A percentile compares a stretch with the other conserved stretches of the same genome.
These are phyloP conservation scores for Scenedesmus sp. DNA, from an alignment of 163 green algal species.

Conservation along the genomic window DNA sequence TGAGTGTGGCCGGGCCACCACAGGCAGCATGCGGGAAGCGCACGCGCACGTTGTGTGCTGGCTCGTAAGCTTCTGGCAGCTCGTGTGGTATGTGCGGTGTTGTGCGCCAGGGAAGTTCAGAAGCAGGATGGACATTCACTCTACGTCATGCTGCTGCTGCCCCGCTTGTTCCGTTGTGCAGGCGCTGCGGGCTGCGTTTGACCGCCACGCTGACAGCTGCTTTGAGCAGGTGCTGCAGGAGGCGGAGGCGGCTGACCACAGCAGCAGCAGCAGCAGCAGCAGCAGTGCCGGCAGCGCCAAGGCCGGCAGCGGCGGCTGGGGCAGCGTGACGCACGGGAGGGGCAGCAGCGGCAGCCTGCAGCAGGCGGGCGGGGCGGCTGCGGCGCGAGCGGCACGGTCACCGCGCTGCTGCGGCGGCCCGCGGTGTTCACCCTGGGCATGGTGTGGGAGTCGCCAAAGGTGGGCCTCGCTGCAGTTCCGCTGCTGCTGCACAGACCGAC, in stretches of 20 bases:
- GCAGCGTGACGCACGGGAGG: slow-evolving; percentile 13
- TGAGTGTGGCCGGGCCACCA: no score
- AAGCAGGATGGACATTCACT: no score
- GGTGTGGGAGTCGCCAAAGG: slow-evolving; percentile 82
- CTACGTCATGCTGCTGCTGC: no score
- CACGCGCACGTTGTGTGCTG: no score
- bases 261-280: not conserved
- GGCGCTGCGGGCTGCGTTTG: slow-evolving; percentile 67
- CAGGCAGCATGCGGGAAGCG: no score
- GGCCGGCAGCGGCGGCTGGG: not conserved
- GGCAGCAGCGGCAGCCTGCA: slow-evolving; percentile 17
- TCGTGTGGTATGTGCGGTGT: no score
- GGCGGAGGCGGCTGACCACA: slow-evolving; percentile 47
- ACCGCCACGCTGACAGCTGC: slow-evolving; percentile 55
- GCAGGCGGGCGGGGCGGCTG: slow-evolving; percentile 5
- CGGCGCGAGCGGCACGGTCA: slow-evolving; percentile 20
- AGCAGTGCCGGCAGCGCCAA: not conserved
- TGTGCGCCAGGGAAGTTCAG: no score
- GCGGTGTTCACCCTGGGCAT: slow-evolving; percentile 80
- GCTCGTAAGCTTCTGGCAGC: no score
- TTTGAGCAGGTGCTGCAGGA: slow-evolving; percentile 75
- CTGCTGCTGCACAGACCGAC: not conserved
- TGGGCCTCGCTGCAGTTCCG: slow-evolving; percentile 29
- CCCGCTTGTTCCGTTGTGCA: not conserved
- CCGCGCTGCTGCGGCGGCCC: slow-evolving; percentile 70